Evolutionary conservation across 768 basidiomycete genomes (phyloP), one percentile per base, ranked within the genome.

Genomic region (Tremella fuciformis): DNA sequence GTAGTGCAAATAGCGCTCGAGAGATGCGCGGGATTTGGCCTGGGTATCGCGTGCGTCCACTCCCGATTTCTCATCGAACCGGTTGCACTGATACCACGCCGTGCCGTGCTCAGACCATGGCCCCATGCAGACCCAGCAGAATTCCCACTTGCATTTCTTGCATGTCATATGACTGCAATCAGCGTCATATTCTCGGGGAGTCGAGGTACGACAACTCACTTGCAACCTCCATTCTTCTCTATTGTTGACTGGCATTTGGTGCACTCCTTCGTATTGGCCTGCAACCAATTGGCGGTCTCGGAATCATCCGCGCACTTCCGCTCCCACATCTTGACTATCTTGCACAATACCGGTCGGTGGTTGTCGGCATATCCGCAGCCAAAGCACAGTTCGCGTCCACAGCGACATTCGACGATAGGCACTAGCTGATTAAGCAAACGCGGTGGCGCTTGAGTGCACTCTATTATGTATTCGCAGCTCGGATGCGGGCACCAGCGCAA

Each of bases 71-170:
- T 97, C 94, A 66, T 99, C 93, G 77, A 86, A 99, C 25, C 96
- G 86, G 62, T 98, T 97, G 80, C 96, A 99, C 9, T 91, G 92
- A 75, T 98, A 98, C 91, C 91, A 98, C 2, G 87, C 84, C 0
- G 92, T 97, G 9, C 96, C 96, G 67, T 99, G 96, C 71, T 94
- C 94, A 34, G 85, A 84, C 96, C 96, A 99, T 1, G 92, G 90
- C 8, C 92, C 94, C 92, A 97, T 96, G 80, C 96, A 99, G 40
- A 99, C 93, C 96, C 96, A 99, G 76, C 96, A 99, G 77, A 97
- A 99, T 66, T 76, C 61, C 78, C 80, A 76, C 91, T 91, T 94
- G 83, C 96, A 98, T 80, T 97, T 98, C 83, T 96, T 94, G 82
- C 96, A 98, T 18, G 94, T 98, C 94, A 99, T 99, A 77, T 99